Evolutionary conservation across 768 basidiomycete genomes (phyloP).

Genomic region (Mycena latifolia): DNA sequence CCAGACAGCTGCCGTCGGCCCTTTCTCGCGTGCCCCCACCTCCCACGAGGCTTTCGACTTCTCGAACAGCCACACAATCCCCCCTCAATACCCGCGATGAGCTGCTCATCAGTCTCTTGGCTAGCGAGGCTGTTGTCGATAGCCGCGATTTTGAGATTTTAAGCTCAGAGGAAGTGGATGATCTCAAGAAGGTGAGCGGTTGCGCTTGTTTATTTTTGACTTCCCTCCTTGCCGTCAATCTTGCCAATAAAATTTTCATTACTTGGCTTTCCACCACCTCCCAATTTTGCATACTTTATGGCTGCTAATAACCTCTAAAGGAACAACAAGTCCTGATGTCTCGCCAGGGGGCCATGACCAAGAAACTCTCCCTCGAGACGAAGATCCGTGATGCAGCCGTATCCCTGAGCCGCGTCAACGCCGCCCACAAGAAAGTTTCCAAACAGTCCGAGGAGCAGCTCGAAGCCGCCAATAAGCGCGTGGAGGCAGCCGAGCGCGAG

Average conservation of each 20-base stretch:
- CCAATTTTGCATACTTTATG: constrained; percentile 21
- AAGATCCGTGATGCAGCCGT: constrained; percentile 91
- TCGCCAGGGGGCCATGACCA: constrained; percentile 73
- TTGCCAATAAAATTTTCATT: no score
- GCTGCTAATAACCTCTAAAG: constrained; percentile 51
- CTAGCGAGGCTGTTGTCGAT: constrained; percentile 96
- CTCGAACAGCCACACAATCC: constrained; percentile 22
- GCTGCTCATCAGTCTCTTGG: constrained; percentile 88
- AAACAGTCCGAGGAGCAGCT: constrained; percentile 81
- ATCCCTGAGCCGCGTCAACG: constrained; percentile 78
- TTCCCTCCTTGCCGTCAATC: constrained; percentile 9
- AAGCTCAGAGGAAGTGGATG: constrained; percentile 64
- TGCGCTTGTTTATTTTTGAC: constrained; percentile 19
- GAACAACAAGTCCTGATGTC: constrained; percentile 80
- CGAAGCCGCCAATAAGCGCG: constrained; percentile 78
- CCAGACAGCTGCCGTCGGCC: constrained; percentile 31
- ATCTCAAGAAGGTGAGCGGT: constrained; percentile 59
- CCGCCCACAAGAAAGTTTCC: constrained; percentile 66
- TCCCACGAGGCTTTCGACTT: constrained; percentile 33
- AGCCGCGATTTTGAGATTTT: constrained; percentile 86
- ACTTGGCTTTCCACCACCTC: not conserved
- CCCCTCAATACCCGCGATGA: constrained; percentile 76
- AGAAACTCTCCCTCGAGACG: constrained; percentile 83
- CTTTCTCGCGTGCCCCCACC: constrained; percentile 29
- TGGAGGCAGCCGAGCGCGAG: constrained; percentile 78